Percentiles rank a stretch among this genome's conserved stretches.
Conservation (phyloP, 441 rosid species). For the Corymbia calophylla region DNA sequence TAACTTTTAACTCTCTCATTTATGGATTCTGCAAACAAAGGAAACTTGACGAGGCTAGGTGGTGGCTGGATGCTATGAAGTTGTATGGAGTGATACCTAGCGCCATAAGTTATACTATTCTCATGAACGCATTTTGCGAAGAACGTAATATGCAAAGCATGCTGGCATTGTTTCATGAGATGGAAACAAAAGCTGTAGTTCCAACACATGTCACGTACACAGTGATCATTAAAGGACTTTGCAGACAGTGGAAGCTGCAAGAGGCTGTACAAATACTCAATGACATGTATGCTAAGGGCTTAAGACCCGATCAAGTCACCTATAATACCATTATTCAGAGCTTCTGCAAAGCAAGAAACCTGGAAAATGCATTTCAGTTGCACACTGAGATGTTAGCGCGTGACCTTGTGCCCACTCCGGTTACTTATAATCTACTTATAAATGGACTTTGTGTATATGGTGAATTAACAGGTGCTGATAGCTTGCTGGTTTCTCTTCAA, state of each 20-base stretch:
- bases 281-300: constrained; percentile 44
- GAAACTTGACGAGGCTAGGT: constrained; percentile 42
- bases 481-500: constrained; percentile 41
- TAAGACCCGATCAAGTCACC: constrained; percentile 60
- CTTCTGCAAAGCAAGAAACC: constrained; percentile 36
- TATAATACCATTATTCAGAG: constrained; percentile 58
- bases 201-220: constrained; percentile 60
- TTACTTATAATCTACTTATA: constrained; percentile 59
- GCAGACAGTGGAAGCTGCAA: constrained; percentile 39
- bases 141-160: constrained; percentile 23
- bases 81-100: constrained; percentile 48
- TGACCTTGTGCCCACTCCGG: constrained; percentile 48
- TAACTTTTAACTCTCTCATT: constrained; percentile 73
- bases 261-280: constrained; percentile 42
- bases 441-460: constrained; percentile 46
- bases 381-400: constrained; percentile 31
- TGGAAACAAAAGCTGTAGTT: constrained; percentile 30
- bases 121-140: constrained; percentile 66
- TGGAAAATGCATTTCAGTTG: constrained; percentile 36
- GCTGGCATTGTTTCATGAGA: constrained; percentile 37
- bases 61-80: constrained; percentile 38
- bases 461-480: constrained; percentile 43
- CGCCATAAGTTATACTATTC: constrained; percentile 57
- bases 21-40: constrained; percentile 52
- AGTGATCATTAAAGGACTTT: constrained; percentile 60